These are phyloP conservation scores for Yamadazyma sp. DNA, from an alignment of 805 yeast species.

Conservation along the genomic window DNA sequence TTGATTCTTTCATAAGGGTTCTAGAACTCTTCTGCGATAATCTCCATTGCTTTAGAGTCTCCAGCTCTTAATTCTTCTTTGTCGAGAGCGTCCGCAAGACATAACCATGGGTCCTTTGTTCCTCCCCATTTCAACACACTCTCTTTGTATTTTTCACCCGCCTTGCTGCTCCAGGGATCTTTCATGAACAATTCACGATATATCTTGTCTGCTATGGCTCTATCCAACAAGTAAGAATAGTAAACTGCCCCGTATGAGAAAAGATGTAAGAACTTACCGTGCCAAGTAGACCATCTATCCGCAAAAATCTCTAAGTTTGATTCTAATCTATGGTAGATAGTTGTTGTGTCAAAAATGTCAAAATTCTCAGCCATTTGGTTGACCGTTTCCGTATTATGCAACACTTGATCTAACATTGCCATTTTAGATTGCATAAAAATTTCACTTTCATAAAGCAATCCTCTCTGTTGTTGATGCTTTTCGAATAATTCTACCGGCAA, in stretches of 20 bases:
- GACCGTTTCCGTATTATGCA: conserved; percentile 52
- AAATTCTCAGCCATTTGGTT: conserved; percentile 16
- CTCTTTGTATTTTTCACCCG: conserved; percentile 74
- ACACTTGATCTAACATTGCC: conserved; percentile 82
- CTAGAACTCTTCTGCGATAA: conserved; percentile 18
- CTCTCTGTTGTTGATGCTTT: conserved; percentile 51
- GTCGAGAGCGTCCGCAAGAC: conserved; percentile 77
- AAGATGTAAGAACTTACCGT: conserved; percentile 90
- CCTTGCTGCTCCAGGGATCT: conserved; percentile 67
- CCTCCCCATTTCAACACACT: conserved; percentile 92
- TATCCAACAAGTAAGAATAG: conserved; percentile 85
- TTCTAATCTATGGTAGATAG: conserved; percentile 68
- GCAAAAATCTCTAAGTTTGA: conserved; percentile 57
- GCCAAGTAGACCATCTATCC: conserved; percentile 78
- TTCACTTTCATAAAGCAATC: conserved; percentile 65
- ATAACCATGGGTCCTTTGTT: conserved; percentile 81
- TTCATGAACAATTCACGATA: conserved; percentile 71
- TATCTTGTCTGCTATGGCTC: conserved; percentile 86
- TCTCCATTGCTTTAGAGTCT: conserved; percentile 68
- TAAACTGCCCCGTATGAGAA: conserved; percentile 93
- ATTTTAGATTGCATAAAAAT: conserved; percentile 83
- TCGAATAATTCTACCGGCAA: conserved; percentile 52
- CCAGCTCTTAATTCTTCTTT: conserved; percentile 61
- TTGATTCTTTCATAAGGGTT: too few species aligned
- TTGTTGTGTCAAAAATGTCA: conserved; percentile 51